Evolutionary conservation across 441 rosid species (phyloP), one percentile per base, ranked within the genome.

Genomic region (Viola pubescens): DNA sequence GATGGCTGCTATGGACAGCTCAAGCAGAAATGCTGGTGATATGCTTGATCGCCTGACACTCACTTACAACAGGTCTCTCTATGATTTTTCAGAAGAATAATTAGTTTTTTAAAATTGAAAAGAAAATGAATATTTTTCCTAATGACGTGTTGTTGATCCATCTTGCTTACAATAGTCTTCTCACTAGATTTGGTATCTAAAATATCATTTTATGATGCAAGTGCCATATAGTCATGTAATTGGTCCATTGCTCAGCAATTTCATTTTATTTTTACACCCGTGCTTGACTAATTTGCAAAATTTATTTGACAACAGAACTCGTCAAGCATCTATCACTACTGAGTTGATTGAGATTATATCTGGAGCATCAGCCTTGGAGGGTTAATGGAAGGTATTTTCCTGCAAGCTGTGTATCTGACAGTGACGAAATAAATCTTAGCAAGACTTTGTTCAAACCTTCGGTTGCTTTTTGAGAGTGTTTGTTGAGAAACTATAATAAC

Each of bases 1-100:
- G 70, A 89, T 92, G 98, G 89, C 96, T 70, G 98, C 98, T 43
- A 91, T 91, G 98, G 98, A 91, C 67, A 85, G 91, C 77, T 91
- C 98, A 49, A 91, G 97, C 82, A 85, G 96, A 76, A 91, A 91
- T 77, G 97, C 97, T 41, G 98, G 98, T 9, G 98, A 91, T 1
- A 84, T 91, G 98, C 98, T 91, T 71, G 94, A 89, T 67, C 91
- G 95, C 56, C 85, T 91, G 64, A 89, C 94, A 55, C 89, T 91
- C 59, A 82, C 90, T 5, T 92, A 92, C 73, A 92, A 92, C 90
- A 82, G 86, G 94, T 87, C 69, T 63, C 65, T 61, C 3, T 34
- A 37, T 48, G 64, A 9, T 41, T 10, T 38, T 48, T 48, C 40
- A n/a, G 6, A 3, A 6, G 54, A 38, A n/a, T 9, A 3, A 37